phyloP scores from a whole-genome alignment of 352 stramenopile species.

The Blastocystis sp. region DNA sequence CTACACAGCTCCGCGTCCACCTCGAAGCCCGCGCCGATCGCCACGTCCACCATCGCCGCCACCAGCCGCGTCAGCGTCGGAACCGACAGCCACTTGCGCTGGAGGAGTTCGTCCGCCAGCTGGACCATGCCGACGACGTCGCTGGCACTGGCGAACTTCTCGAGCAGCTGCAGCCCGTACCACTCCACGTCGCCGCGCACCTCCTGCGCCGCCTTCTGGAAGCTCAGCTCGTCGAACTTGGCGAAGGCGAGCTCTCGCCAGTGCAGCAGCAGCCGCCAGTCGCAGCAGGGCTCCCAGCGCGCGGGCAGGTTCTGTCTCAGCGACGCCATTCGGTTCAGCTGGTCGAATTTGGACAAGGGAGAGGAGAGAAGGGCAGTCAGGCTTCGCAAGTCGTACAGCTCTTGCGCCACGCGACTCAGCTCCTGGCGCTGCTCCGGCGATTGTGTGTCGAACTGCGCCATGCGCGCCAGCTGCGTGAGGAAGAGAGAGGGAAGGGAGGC shows the following conservation, averaged over 20 bases:
- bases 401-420: neutral
- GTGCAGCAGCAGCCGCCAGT: neutral
- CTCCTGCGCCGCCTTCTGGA: neutral
- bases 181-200: conserved; percentile 24
- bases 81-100: neutral
- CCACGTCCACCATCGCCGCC: neutral
- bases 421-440: neutral
- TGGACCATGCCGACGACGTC: neutral
- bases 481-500: neutral
- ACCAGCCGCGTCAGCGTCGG: neutral
- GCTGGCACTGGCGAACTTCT: neutral
- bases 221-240: neutral
- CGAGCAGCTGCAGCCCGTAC: neutral
- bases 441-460: too few relatives aligned
- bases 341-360: neutral
- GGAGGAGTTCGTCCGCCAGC: neutral
- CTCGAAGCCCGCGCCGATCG: neutral
- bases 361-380: neutral
- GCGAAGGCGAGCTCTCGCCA: neutral
- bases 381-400: neutral
- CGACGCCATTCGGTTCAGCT: neutral
- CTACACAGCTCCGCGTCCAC: neutral
- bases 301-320: conserved; percentile 23
- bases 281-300: neutral
- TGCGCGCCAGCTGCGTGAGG: neutral